Base-by-base conservation (phyloP, 75 land plant genomes). In the Isoetes taiwanensis region DNA sequence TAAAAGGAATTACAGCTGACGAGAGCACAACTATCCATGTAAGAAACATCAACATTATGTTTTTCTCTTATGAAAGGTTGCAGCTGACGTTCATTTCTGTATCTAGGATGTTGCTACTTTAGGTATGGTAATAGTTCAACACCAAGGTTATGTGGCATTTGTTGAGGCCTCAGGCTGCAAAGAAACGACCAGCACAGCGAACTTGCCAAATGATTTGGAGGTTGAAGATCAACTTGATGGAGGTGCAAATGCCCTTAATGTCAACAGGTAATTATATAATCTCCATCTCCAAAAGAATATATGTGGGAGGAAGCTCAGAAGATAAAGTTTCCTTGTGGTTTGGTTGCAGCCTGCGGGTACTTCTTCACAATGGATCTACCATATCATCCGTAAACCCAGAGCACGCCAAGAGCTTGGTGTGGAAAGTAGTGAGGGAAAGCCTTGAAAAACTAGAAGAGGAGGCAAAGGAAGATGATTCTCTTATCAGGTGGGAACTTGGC, bases 11-110 rank as follows among this genome's bases (percentile, higher is more conserved):
- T 4, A 83, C 95, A 52, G 95, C 95, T 43, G 84, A 88, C 75
- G 95, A 88, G 74, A 88, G 82, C 69, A 83, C 95, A 30, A 80
- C 88, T 29, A 77, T 81, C 9, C 95, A 88, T 72, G 95, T 88
- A 78, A 75, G 76, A 57, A 23, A 37, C 14, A 9, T n/a, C n/a
- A n/a, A n/a, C n/a, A n/a, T n/a, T n/a, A n/a, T n/a, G n/a, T n/a
- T n/a, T n/a, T n/a, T n/a, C n/a, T n/a, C n/a, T 37, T 37, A 14
- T 14, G 14, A 37, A 9, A 37, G 9, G 27, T 58, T 23, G 16
- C 9, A 35, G n/a, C n/a, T n/a, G n/a, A n/a, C n/a, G n/a, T n/a
- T n/a, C n/a, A n/a, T n/a, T n/a, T n/a, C n/a, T n/a, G n/a, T n/a
- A 2, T 23, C 10, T 69, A 88, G 95, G 95, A 88, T 54, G 56